Evolutionary conservation across 2,329 filamentous ascomycete genomes (phyloP).

Genomic region (Plectosphaerella plurivora): DNA sequence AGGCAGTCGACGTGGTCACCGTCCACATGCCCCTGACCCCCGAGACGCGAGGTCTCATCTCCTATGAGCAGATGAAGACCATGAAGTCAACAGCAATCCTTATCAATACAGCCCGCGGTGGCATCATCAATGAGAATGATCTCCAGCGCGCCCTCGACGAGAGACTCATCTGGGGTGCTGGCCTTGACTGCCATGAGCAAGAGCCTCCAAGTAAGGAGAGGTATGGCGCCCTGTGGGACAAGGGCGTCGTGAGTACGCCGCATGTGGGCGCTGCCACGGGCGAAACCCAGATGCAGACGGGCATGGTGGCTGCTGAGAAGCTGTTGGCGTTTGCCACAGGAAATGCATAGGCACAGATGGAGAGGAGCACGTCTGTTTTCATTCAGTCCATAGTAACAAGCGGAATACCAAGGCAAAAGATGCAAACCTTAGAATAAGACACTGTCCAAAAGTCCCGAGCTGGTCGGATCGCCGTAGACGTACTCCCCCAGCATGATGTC

Average conservation of each 20-base stretch:
- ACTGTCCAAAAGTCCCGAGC: neutral
- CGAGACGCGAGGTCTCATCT: slow-evolving; percentile 25
- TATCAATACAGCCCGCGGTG: slow-evolving; percentile 34
- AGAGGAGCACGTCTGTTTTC: too few species aligned
- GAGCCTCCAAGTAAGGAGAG: slow-evolving; percentile 30
- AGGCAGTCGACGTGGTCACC: slow-evolving; percentile 25
- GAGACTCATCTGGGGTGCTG: slow-evolving; percentile 30
- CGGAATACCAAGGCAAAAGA: neutral
- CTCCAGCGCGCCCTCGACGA: slow-evolving; percentile 24
- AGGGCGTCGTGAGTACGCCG: slow-evolving; percentile 34
- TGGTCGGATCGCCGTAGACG: slow-evolving; percentile 10
- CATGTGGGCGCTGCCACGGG: slow-evolving; percentile 41
- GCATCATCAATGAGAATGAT: slow-evolving; percentile 31
- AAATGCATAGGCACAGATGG: neutral
- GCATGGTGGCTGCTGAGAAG: slow-evolving; percentile 17
- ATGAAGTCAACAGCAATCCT: slow-evolving; percentile 34
- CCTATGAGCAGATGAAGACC: slow-evolving; percentile 19
- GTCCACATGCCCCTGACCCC: slow-evolving; percentile 31
- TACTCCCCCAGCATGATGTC: slow-evolving; percentile 12
- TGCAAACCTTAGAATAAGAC: neutral
- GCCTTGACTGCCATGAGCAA: slow-evolving; percentile 31
- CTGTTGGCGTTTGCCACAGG: slow-evolving; percentile 14
- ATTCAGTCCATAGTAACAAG: neutral
- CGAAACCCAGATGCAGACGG: slow-evolving; percentile 23
- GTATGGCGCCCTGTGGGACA: slow-evolving; percentile 27